A percentile compares a stretch with the other conserved stretches of the same genome.
Evolutionary conservation across 177 flowering plant genomes (phyloP).

Genomic region (Vitis hybrid): DNA sequence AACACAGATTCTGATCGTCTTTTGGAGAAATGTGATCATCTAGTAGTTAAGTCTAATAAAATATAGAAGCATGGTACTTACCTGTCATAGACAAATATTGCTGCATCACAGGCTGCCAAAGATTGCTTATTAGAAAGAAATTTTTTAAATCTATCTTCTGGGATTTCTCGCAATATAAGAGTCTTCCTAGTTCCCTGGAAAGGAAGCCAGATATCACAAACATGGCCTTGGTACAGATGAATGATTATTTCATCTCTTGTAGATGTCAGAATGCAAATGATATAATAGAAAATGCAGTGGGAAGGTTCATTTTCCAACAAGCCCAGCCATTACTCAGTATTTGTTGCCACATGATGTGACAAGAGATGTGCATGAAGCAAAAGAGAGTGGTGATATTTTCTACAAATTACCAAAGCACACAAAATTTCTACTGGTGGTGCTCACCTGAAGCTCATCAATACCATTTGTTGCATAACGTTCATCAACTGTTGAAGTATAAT

Average conservation of each 20-base stretch:
- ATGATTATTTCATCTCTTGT: background rate
- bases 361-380: background rate
- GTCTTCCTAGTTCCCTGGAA: conserved; percentile 53
- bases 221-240: background rate
- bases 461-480: conserved; percentile 50
- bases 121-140: conserved; percentile 34
- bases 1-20: no score
- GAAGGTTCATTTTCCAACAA: background rate
- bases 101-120: conserved; percentile 44
- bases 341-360: background rate
- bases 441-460: conserved; percentile 54
- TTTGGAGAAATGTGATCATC: no score
- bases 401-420: conserved; percentile 1
- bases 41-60: no score
- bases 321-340: background rate
- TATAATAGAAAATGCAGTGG: background rate
- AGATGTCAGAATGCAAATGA: background rate
- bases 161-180: conserved; percentile 44
- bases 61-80: conserved; percentile 3
- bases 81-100: conserved; percentile 48
- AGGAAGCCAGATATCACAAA: conserved; percentile 4
- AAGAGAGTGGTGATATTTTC: background rate
- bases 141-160: conserved; percentile 29
- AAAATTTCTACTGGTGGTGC: conserved; percentile 16
- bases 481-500: conserved; percentile 30